Conservation (phyloP, 164 flowering plant species). For the Vitis cinerea region DNA sequence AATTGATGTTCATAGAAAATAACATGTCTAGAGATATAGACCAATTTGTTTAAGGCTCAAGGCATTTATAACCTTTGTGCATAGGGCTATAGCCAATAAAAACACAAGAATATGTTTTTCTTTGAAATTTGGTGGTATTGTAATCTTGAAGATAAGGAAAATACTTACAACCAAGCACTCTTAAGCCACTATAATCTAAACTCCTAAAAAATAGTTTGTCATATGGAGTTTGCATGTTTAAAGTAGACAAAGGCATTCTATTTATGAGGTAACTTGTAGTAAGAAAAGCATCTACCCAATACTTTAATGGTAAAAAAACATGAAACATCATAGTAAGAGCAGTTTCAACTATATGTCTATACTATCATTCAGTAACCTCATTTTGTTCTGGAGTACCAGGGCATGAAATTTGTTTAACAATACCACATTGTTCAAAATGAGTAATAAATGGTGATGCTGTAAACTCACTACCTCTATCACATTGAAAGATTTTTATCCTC, state of each 20-base stretch:
- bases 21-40: no score
- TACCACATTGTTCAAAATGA: neutral
- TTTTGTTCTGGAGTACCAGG: slow-evolving; percentile 1
- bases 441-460: neutral
- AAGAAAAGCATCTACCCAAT: slow-evolving; percentile 5
- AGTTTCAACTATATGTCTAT: neutral
- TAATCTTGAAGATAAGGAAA: no score
- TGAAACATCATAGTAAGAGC: slow-evolving; percentile 7
- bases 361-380: neutral
- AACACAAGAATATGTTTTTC: no score
- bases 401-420: neutral
- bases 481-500: slow-evolving; percentile 1
- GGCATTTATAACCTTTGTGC: no score
- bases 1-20: no score
- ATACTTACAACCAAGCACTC: no score
- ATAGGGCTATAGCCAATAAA: no score
- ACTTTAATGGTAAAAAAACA: neutral
- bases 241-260: neutral
- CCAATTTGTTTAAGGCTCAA: no score
- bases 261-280: slow-evolving; percentile 4
- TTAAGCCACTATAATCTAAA: no score
- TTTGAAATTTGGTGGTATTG: no score
- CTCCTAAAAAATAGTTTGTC: no score
- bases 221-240: neutral
- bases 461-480: slow-evolving; percentile 3